Percentiles rank a stretch among this genome's conserved stretches.
phyloP scores from a whole-genome alignment of 2,329 filamentous ascomycete species.

The Colletotrichum higginsianum region DNA sequence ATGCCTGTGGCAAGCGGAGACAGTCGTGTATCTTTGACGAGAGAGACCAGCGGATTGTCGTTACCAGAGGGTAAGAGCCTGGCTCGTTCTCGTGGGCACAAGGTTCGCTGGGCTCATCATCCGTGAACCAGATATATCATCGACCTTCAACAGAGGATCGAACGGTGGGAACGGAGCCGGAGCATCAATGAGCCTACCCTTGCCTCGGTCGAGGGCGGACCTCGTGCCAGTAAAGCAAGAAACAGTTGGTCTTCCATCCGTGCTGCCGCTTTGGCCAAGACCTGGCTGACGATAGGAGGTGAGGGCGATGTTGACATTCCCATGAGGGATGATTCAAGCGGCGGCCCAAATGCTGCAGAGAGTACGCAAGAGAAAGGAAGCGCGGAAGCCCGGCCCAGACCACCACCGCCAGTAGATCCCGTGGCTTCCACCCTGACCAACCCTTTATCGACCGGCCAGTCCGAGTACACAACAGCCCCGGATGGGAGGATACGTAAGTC shows the following conservation, averaged over 20 bases:
- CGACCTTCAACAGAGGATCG: conserved; percentile 42
- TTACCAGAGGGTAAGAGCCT: conserved; percentile 59
- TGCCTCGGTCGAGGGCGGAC: conserved; percentile 25
- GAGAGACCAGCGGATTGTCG: conserved; percentile 63
- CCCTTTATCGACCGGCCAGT: conserved; percentile 57
- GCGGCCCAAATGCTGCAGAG: conserved; percentile 1
- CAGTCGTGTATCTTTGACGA: conserved; percentile 60
- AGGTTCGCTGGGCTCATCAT: conserved; percentile 18
- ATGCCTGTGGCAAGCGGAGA: conserved; percentile 60
- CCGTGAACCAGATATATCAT: conserved; percentile 42
- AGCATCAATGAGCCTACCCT: conserved; percentile 24
- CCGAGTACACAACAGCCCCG: conserved; percentile 58
- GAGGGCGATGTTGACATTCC: conserved; percentile 21
- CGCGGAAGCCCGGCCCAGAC: conserved; percentile 13
- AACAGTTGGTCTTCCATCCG: conserved; percentile 15
- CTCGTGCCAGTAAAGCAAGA: conserved; percentile 14
- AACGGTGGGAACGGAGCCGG: conserved; percentile 33
- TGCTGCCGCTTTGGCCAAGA: background rate
- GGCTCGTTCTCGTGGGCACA: background rate
- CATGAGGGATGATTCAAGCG: conserved; percentile 8
- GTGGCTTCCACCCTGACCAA: conserved; percentile 56
- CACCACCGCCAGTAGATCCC: conserved; percentile 44
- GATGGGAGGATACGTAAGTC: conserved; percentile 60
- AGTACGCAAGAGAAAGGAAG: conserved; percentile 4
- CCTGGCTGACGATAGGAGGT: conserved; percentile 12